A percentile compares a stretch with the other conserved stretches of the same genome.
These are phyloP conservation scores for Athelia sp. DNA, from an alignment of 1,284 basidiomycete species.

Conservation along the genomic window DNA sequence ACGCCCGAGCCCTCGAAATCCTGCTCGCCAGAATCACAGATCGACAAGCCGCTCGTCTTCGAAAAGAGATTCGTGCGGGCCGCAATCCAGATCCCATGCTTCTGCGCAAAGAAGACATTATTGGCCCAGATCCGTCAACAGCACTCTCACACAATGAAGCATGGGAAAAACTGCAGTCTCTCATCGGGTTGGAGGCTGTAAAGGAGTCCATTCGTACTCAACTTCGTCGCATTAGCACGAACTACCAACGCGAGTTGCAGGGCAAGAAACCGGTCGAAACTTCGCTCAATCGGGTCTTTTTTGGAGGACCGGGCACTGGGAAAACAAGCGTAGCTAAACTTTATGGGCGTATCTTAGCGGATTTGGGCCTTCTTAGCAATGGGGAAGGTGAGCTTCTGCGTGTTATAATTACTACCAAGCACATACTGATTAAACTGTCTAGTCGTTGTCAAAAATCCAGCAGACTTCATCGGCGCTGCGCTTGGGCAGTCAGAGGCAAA, in stretches of 20 bases:
- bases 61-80: slow-evolving; percentile 34
- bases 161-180: slow-evolving; percentile 45
- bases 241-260: slow-evolving; percentile 53
- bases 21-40: slow-evolving; percentile 38
- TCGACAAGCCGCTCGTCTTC: slow-evolving; percentile 47
- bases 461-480: slow-evolving; percentile 53
- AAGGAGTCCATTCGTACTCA: slow-evolving; percentile 50
- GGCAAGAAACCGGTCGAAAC: slow-evolving; percentile 48
- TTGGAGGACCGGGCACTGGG: slow-evolving; percentile 62
- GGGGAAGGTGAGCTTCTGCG: slow-evolving; percentile 52
- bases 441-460: slow-evolving; percentile 63
- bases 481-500: slow-evolving; percentile 58
- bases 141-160: slow-evolving; percentile 39
- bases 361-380: slow-evolving; percentile 56
- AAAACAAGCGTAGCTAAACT: slow-evolving; percentile 64
- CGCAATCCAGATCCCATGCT: slow-evolving; percentile 40
- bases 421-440: background rate
- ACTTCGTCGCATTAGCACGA: slow-evolving; percentile 40
- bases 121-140: slow-evolving; percentile 55
- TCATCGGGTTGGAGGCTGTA: slow-evolving; percentile 52
- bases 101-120: slow-evolving; percentile 48
- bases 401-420: no score
- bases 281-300: slow-evolving; percentile 58
- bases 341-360: slow-evolving; percentile 56
- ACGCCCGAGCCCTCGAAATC: slow-evolving; percentile 55